Evolutionary conservation across 345 rosid species (phyloP).

Genomic region (Garcia nutans): DNA sequence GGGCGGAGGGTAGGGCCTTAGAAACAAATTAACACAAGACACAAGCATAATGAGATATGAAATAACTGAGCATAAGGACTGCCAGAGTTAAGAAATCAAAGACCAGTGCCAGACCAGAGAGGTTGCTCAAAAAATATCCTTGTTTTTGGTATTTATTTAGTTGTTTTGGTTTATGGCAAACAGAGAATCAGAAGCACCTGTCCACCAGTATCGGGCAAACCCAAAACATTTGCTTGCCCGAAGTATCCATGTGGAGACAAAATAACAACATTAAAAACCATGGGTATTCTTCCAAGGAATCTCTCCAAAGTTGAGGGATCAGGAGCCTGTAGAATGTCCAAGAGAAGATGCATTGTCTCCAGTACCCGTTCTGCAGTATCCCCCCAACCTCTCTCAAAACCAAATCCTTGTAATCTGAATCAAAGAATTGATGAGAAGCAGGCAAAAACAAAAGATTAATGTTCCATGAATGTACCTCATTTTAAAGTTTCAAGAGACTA

Average conservation of each 20-base stretch:
- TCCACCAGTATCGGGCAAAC: conserved; percentile 98
- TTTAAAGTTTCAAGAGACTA: not conserved
- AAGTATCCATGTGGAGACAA: conserved; percentile 97
- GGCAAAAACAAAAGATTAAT: not conserved
- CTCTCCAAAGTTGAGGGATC: conserved; percentile 88
- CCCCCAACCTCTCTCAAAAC: conserved; percentile 99
- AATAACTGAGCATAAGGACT: not conserved
- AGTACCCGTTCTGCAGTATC: conserved; percentile 75
- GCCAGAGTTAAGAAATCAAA: not conserved
- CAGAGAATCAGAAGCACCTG: conserved; percentile 48
- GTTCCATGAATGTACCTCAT: not conserved
- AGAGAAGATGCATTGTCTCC: conserved; percentile 80
- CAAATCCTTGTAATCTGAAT: conserved; percentile 80
- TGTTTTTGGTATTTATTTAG: not conserved
- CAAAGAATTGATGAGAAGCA: conserved; percentile 1
- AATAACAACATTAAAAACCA: conserved; percentile 94
- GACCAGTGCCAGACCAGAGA: not conserved
- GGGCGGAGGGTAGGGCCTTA: not conserved
- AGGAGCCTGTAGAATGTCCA: conserved; percentile 94
- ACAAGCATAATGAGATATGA: not conserved
- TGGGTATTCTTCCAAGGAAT: conserved; percentile 91
- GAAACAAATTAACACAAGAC: not conserved
- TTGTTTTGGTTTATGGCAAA: not conserved
- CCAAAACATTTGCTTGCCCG: conserved; percentile 99
- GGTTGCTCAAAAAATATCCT: not conserved